Evolutionary conservation across 2,329 filamentous ascomycete genomes (phyloP), one percentile per base, ranked within the genome.

Genomic region (Alternaria arborescens): DNA sequence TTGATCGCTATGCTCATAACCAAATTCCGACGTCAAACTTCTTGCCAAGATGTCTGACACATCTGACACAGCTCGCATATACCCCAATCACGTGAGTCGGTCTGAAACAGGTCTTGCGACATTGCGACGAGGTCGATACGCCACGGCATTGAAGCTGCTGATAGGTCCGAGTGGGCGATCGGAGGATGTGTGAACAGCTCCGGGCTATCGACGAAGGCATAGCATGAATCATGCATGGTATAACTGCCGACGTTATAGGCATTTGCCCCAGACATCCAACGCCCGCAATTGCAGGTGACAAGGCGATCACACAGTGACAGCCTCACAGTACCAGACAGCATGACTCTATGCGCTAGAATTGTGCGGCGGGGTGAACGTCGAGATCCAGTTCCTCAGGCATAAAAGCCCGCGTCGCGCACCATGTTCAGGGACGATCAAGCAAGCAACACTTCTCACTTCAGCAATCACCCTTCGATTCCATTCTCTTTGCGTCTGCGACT

Each of bases 401-500:
- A 48, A 48, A 48, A n/a, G 46, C 8, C 30, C n/a, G 5, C 3
- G 0, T 36, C 20, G 8, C 46, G 18, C 30, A 3, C 24, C 16
- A 34, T 18, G 20, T 14, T 42, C 10, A 2, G 8, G 34, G 24
- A 16, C 16, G 3, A 32, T 36, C 32, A 28, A 53, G 16, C 48
- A 63, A 54, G 38, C 53, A 52, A 41, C 51, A 42, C 38, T 41
- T 48, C 40, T 46, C 24, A 28, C 16, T 46, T n/a, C 8, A 30
- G n/a, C 48, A 43, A 58, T 18, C 40, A 57, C 55, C 50, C 26
- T 34, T 55, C 50, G 26, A 41, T 41, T 62, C 59, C 59, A 24
- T 47, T 64, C 61, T 24, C 55, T 64, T 65, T 67, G 67, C 71
- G 68, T 75, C 71, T 72, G 67, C 62, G 72, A 75, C 71, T 66